phyloP scores from a whole-genome alignment of 805 yeast genomes.

The Yamadazyma phyllophila region DNA sequence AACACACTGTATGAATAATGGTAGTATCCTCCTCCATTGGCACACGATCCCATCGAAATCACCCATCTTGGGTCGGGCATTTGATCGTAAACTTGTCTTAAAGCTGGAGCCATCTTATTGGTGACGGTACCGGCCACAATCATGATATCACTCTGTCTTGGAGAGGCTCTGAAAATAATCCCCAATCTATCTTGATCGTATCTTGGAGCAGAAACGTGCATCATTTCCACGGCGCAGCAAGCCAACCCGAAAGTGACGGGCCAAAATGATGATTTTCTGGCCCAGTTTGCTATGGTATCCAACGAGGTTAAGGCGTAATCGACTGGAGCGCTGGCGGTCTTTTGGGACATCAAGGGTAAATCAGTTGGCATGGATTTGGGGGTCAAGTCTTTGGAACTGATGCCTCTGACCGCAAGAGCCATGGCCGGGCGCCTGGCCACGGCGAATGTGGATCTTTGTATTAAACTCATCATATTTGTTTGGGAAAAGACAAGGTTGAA shows the following conservation, averaged over 20 bases:
- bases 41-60: slow-evolving; percentile 91
- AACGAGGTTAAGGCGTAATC: slow-evolving; percentile 82
- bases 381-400: slow-evolving; percentile 38
- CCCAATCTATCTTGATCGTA: slow-evolving; percentile 92
- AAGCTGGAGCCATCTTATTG: slow-evolving; percentile 90
- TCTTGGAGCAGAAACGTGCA: slow-evolving; percentile 89
- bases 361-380: slow-evolving; percentile 60
- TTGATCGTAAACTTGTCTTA: slow-evolving; percentile 90
- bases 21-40: slow-evolving; percentile 91
- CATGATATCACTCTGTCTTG: slow-evolving; percentile 89
- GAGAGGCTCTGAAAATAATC: slow-evolving; percentile 89
- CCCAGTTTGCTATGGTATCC: slow-evolving; percentile 86
- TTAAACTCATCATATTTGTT: slow-evolving; percentile 25
- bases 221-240: slow-evolving; percentile 94
- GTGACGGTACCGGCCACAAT: slow-evolving; percentile 91
- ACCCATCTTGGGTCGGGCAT: slow-evolving; percentile 97
- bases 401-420: slow-evolving; percentile 8
- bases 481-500: background rate
- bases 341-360: slow-evolving; percentile 67
- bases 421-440: slow-evolving; percentile 17
- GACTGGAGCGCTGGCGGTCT: slow-evolving; percentile 51
- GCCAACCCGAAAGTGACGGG: slow-evolving; percentile 91
- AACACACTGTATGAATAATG: slow-evolving; percentile 88
- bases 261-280: slow-evolving; percentile 89
- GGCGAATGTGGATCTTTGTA: slow-evolving; percentile 24